A percentile compares a stretch with the other conserved stretches of the same genome.
Conservation (phyloP, 768 basidiomycete genomes). For the Dacryopinax primogenitus region DNA sequence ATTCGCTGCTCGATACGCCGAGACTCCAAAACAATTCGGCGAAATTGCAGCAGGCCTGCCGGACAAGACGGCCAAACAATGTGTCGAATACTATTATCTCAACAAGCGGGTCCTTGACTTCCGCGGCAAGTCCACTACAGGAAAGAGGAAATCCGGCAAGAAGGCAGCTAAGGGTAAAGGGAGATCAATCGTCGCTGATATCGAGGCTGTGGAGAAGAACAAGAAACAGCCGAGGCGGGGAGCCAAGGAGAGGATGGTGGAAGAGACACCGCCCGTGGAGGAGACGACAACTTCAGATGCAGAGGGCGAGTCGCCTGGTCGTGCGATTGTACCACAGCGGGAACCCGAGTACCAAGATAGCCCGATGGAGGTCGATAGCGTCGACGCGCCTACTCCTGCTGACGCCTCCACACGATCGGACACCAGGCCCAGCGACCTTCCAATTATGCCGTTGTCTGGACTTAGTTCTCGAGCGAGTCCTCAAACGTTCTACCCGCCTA, state of each 20-base stretch:
- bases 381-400: neutral
- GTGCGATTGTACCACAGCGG: neutral
- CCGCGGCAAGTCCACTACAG: constrained; percentile 50
- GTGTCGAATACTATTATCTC: constrained; percentile 86
- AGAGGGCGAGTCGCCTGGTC: neutral
- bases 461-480: neutral
- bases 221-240: constrained; percentile 13
- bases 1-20: constrained; percentile 70
- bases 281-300: constrained; percentile 10
- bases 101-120: constrained; percentile 84
- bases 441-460: neutral
- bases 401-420: neutral
- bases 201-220: constrained; percentile 23
- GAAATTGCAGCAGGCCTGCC: constrained; percentile 67
- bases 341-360: neutral
- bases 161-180: constrained; percentile 61
- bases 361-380: neutral
- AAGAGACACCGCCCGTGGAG: constrained; percentile 14
- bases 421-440: neutral
- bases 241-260: constrained; percentile 15
- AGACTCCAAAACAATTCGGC: constrained; percentile 91
- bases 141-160: constrained; percentile 29
- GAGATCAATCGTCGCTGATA: constrained; percentile 68
- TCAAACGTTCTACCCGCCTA: neutral
- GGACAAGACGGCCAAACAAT: constrained; percentile 77